Evolutionary conservation across 2,329 filamentous ascomycete species (phyloP), one percentile per base, ranked within the genome.

Genomic region (Fusarium pininemorale): DNA sequence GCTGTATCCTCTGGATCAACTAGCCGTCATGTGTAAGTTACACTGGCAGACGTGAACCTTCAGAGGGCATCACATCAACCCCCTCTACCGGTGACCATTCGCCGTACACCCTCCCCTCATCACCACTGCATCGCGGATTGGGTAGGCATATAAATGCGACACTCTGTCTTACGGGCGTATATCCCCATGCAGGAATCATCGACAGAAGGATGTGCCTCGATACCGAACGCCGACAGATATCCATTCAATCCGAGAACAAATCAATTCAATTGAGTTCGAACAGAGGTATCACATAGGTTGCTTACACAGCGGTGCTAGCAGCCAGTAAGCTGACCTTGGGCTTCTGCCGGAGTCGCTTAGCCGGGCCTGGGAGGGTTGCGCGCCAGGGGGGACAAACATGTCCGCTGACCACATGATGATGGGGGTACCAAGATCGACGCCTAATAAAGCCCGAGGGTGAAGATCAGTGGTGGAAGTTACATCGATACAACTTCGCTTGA

Each of bases 191-290:
- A 66, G 62, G 30, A 73, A 73, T 59, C 44, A 64, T 59, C 61
- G 37, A 24, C 70, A 47, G 35, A 28, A 11, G 11, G 30, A 35
- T 48, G 50, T 47, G 48, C 24, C 35, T 44, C 24, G 50, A 66
- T 50, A 37, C 70, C 70, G 70, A 72, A 72, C 24, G 22, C 70
- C 70, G 70, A 72, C 66, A 66, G 54, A 72, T 60, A 39, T 66
- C 69, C 70, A 54, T 16, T 51, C 9, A 35, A 42, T 58, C 64
- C 69, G 63, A 66, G 32, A n/a, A 16, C 47, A 38, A 30, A 26
- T 32, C 42, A 58, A 9, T 26, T 26, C 13, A 14, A 39, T 51
- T 26, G 24, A 45, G 41, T 59, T 58, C 32, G n/a, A 28, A 28
- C 9, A 9, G 28, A 45, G 24, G 26, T 56, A 55, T 57, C 35